Conservation (phyloP, 169 alveolate genomes). For the Eimeria sp. region DNA sequence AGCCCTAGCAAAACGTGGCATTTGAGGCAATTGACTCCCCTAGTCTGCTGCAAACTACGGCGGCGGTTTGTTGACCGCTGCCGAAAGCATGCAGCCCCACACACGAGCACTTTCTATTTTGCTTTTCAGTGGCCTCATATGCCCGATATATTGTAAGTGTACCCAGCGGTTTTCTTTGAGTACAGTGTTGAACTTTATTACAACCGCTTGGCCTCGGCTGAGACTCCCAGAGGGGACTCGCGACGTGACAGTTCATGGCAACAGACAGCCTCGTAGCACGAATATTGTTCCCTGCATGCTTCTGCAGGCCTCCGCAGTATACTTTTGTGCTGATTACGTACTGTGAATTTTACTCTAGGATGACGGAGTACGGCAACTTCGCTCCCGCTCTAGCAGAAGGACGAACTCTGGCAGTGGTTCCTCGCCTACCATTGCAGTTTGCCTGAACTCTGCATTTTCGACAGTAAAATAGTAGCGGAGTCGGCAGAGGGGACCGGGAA, state of each 20-base stretch:
- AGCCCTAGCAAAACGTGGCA: not conserved
- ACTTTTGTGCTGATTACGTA: not conserved
- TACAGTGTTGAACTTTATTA: not conserved
- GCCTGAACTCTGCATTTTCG: not conserved
- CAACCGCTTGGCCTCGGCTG: not conserved
- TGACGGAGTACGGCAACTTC: not conserved
- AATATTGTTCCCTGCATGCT: not conserved
- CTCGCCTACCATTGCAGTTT: not conserved
- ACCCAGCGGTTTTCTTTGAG: not conserved
- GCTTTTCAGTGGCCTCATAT: not conserved
- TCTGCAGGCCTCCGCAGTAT: not conserved
- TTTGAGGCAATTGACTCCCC: not conserved
- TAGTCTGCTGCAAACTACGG: not conserved
- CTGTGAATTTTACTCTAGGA: not conserved
- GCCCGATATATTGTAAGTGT: not conserved
- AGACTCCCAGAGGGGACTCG: not conserved
- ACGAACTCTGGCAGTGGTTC: not conserved
- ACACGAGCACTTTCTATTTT: not conserved
- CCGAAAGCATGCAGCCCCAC: conserved; percentile 61
- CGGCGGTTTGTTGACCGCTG: conserved; percentile 32
- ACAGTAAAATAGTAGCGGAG: not conserved
- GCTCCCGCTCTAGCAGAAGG: not conserved
- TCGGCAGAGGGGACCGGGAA: not conserved
- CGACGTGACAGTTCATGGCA: not conserved
- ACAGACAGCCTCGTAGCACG: not conserved